A percentile compares a stretch with the other conserved stretches of the same genome.
These are phyloP conservation scores for Lipomyces mesembrius DNA, from an alignment of 805 yeast species.

Conservation along the genomic window DNA sequence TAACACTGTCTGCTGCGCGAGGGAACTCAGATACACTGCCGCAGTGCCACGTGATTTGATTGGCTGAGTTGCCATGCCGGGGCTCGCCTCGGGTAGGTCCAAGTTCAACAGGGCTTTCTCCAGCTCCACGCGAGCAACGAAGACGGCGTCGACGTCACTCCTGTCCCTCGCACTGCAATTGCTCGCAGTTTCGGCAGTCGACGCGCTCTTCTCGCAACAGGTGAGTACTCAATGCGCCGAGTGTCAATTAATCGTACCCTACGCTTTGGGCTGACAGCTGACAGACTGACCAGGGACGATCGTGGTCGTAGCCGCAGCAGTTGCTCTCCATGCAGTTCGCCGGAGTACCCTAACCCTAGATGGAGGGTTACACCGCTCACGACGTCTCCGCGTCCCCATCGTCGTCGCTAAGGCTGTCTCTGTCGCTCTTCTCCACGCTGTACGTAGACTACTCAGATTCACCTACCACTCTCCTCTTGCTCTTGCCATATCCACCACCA, in stretches of 20 bases:
- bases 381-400: not conserved
- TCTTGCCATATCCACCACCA: not conserved
- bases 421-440: not conserved
- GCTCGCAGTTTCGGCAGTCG: not conserved
- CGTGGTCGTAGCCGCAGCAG: not conserved
- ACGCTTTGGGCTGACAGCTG: not conserved
- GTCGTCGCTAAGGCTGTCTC: not conserved
- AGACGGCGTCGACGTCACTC: not conserved
- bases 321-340: not conserved
- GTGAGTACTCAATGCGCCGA: not conserved
- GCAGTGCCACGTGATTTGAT: not conserved
- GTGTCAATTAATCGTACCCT: not conserved
- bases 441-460: not conserved
- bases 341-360: not conserved
- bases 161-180: not conserved
- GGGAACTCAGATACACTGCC: not conserved
- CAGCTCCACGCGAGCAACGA: not conserved
- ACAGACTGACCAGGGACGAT: not conserved
- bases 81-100: not conserved
- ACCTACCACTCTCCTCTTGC: not conserved
- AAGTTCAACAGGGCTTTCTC: not conserved
- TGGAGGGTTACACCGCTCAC: too few relatives aligned
- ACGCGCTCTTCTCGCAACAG: not conserved
- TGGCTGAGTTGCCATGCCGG: not conserved
- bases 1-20: not conserved